These are phyloP conservation scores for Syncephalastrum monosporum DNA, from an alignment of 371 early-diverging fungal species.

Conservation along the genomic window DNA sequence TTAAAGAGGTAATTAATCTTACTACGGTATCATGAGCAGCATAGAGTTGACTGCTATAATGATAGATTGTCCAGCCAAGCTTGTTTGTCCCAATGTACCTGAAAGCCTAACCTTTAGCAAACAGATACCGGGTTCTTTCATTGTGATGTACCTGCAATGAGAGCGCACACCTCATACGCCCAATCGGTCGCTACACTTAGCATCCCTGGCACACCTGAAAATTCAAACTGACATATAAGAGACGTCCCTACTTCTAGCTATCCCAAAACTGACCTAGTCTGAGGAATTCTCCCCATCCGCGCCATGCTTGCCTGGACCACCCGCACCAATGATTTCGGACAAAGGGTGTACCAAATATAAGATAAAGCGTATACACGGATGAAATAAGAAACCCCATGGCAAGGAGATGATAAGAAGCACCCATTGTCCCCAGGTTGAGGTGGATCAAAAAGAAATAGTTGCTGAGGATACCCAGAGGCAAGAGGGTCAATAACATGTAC, in stretches of 20 bases:
- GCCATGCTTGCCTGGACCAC: slow-evolving; percentile 25
- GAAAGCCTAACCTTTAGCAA: too few species aligned
- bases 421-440: slow-evolving; percentile 27
- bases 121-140: too few species aligned
- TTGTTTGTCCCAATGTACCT: slow-evolving; percentile 40
- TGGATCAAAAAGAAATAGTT: slow-evolving; percentile 32
- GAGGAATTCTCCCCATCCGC: slow-evolving; percentile 34
- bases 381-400: slow-evolving; percentile 8
- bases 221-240: too few species aligned
- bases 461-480: slow-evolving; percentile 33
- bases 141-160: slow-evolving; percentile 26
- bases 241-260: too few species aligned
- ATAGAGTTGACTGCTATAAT: slow-evolving; percentile 28
- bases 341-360: slow-evolving; percentile 22
- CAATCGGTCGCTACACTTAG: slow-evolving; percentile 46
- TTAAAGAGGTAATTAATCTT: slow-evolving; percentile 3
- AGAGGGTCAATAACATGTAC: slow-evolving; percentile 27
- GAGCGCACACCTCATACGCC: slow-evolving; percentile 52
- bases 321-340: slow-evolving; percentile 32
- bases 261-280: slow-evolving; percentile 23
- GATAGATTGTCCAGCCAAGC: slow-evolving; percentile 44
- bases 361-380: slow-evolving; percentile 7
- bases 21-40: slow-evolving; percentile 43
- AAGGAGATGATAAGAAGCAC: slow-evolving; percentile 28
- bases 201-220: slow-evolving; percentile 36